Evolutionary conservation across 495 filamentous ascomycete genomes (phyloP), one percentile per base, ranked within the genome.

Genomic region (Antarctomyces pellizariae): DNA sequence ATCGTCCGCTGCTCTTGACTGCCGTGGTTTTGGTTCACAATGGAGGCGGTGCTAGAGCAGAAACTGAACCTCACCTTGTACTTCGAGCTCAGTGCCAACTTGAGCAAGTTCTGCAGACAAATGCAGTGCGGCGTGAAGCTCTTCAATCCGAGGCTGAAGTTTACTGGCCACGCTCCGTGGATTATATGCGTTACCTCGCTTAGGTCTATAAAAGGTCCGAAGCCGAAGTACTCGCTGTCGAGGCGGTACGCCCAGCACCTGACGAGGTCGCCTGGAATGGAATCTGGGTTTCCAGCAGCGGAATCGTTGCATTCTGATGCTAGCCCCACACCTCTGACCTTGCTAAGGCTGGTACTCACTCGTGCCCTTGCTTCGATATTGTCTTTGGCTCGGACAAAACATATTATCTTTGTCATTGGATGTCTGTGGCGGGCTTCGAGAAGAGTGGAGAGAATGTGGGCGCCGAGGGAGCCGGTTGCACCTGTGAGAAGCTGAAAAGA

Each of bases 101-200:
- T 41, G 21, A 69, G 36, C 3, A 71, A 50, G 30, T 65, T 51
- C 0, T 36, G 31, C 1, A 61, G 41, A 13, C 53, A 53, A 7
- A 44, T 43, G 29, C 64, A 49, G 28, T 56, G 57, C 22, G 47
- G 13, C 13, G 51, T 57, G 36, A 73, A 73, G 32, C 50, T 57
- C 8, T 38, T 34, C 3, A 75, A 49, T 2, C 50, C 41, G 26
- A 59, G 44, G 18, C 56, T 61, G 48, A 73, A 75, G 44, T 72
- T 73, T 7, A 73, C 69, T 3, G 61, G 52, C 69, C 69, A 75
- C 15, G 67, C 69, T 13, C 61, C 53, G 41, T 73, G 67, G 25
- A 71, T 56, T 19, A 71, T 44, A 0, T 48, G 28, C 3, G 57
- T 62, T 1, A 50, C 46, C 27, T 48, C 42, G 1, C 25, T 26